Percentiles rank a stretch among this genome's conserved stretches.
phyloP scores from a whole-genome alignment of 2,329 filamentous ascomycete species.

The Xylaria sp. region DNA sequence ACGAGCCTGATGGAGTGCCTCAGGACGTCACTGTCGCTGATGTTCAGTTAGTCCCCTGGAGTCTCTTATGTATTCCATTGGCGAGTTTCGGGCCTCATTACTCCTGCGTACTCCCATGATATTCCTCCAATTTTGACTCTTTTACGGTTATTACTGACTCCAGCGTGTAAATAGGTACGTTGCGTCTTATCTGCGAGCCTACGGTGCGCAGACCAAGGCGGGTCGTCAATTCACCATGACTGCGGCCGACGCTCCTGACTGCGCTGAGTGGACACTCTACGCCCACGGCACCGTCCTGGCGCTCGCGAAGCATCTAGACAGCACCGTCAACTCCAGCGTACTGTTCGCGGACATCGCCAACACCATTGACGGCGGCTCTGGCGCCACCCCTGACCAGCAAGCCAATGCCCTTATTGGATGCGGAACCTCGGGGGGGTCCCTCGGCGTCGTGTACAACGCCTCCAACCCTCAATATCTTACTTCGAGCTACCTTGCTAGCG shows the following conservation, averaged over 20 bases:
- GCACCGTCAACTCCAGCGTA: constrained; percentile 36
- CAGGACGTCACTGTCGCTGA: constrained; percentile 30
- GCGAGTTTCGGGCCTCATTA: too few relatives aligned
- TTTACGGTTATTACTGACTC: too few relatives aligned
- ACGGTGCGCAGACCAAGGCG: constrained; percentile 28
- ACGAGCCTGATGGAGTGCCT: constrained; percentile 16
- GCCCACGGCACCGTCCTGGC: constrained; percentile 24
- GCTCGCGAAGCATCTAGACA: constrained; percentile 39
- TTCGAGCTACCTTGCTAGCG: constrained; percentile 37
- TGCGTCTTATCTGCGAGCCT: constrained; percentile 38
- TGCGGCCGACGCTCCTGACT: constrained; percentile 32
- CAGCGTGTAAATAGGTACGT: constrained; percentile 15
- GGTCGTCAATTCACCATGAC: constrained; percentile 37
- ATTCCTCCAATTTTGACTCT: too few relatives aligned
- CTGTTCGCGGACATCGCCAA: constrained; percentile 45
- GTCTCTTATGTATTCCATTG: too few relatives aligned
- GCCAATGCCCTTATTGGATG: constrained; percentile 24
- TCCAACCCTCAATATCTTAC: constrained; percentile 35
- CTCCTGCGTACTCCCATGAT: too few relatives aligned
- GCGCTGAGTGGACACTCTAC: constrained; percentile 40
- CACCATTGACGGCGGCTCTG: constrained; percentile 45
- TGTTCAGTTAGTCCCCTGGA: constrained; percentile 2
- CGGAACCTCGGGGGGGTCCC: constrained; percentile 37
- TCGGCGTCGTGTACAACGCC: constrained; percentile 35
- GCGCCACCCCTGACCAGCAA: constrained; percentile 10